Percentiles rank a stretch among this genome's conserved stretches.
phyloP scores from a whole-genome alignment of 163 green algal species.

The Chloromonas sp. region DNA sequence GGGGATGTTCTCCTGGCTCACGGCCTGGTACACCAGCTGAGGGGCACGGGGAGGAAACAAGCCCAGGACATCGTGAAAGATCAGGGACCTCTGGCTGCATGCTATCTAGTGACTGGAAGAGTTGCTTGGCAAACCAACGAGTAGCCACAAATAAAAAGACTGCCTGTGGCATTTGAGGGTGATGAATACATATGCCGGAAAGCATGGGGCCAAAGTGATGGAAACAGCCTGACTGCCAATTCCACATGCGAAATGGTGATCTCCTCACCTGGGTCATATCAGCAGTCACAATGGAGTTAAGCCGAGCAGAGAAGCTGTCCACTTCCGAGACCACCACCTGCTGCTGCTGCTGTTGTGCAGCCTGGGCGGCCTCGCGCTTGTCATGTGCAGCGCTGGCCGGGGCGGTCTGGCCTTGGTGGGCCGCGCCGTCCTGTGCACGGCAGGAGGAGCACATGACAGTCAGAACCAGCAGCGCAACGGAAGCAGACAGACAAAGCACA shows the following conservation, averaged over 20 bases:
- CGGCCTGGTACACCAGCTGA: slow-evolving; percentile 27
- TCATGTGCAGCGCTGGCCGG: not conserved
- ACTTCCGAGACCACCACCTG: slow-evolving; percentile 33
- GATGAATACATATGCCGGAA: no score
- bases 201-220: no score
- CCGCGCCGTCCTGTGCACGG: not conserved
- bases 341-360: not conserved
- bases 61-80: not conserved
- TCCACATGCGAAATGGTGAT: no score
- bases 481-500: no score
- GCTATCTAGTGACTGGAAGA: no score
- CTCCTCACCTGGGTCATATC: slow-evolving; percentile 40
- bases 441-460: no score
- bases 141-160: no score
- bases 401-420: not conserved
- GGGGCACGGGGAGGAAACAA: not conserved
- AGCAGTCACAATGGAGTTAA: slow-evolving; percentile 43
- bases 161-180: no score
- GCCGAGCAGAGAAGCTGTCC: slow-evolving; percentile 50
- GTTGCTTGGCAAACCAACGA: no score
- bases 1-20: slow-evolving; percentile 45
- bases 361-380: not conserved
- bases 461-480: no score
- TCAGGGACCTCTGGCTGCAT: no score
- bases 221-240: no score